Conservation (phyloP, 495 filamentous ascomycete species). For the Aspergillus bridgeri region DNA sequence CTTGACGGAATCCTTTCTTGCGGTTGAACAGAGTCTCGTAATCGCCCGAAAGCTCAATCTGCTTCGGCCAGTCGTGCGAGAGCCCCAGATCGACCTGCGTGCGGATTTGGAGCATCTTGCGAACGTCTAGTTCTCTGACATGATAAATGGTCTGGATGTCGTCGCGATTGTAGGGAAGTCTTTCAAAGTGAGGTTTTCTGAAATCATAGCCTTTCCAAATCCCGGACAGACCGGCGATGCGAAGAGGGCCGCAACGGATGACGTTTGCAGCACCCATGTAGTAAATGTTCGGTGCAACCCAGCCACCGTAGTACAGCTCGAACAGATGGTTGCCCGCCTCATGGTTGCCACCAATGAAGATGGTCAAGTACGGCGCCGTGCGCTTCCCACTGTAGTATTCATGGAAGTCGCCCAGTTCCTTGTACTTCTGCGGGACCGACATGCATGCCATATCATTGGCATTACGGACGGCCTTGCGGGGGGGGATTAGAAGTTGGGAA, state of each 20-base stretch:
- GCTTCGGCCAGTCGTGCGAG: slow-evolving; percentile 92
- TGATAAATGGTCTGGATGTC: slow-evolving; percentile 83
- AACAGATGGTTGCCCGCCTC: slow-evolving; percentile 83
- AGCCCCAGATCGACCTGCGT: slow-evolving; percentile 85
- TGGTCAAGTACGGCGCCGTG: slow-evolving; percentile 78
- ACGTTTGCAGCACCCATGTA: slow-evolving; percentile 92
- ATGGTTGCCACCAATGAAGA: slow-evolving; percentile 94
- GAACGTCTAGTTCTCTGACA: slow-evolving; percentile 81
- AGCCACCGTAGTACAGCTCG: slow-evolving; percentile 94
- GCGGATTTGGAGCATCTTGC: slow-evolving; percentile 80
- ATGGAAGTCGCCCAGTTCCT: slow-evolving; percentile 81
- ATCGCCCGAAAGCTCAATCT: slow-evolving; percentile 73
- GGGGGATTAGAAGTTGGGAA: slow-evolving; percentile 24
- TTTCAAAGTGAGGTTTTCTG: slow-evolving; percentile 72
- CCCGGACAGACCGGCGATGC: slow-evolving; percentile 87
- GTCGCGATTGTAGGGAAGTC: slow-evolving; percentile 73
- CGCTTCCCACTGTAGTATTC: slow-evolving; percentile 82
- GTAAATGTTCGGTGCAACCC: slow-evolving; percentile 96
- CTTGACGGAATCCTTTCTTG: slow-evolving; percentile 70
- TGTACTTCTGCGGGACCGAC: slow-evolving; percentile 81
- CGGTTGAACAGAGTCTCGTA: slow-evolving; percentile 54
- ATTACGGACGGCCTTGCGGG: slow-evolving; percentile 75
- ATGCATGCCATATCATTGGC: slow-evolving; percentile 79
- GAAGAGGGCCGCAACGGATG: slow-evolving; percentile 72
- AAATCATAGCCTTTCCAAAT: slow-evolving; percentile 92